A percentile compares a stretch with the other conserved stretches of the same genome.
phyloP scores from a whole-genome alignment of 2,329 filamentous ascomycete species.

The Paraphoma sp. region DNA sequence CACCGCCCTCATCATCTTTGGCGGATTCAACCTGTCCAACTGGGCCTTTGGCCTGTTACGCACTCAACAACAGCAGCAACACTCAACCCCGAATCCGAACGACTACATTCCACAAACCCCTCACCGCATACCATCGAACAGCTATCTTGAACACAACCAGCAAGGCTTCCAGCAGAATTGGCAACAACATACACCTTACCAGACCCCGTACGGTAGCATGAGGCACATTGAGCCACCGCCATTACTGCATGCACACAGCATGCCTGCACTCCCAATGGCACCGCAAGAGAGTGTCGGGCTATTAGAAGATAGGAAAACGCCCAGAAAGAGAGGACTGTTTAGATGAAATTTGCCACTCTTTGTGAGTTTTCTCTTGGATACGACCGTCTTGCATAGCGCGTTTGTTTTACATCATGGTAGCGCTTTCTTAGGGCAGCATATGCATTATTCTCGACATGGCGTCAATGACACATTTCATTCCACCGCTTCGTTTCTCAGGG shows the following conservation, averaged over 20 bases:
- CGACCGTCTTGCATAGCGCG: not conserved
- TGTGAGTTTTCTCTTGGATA: not conserved
- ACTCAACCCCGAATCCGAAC: conserved; percentile 19
- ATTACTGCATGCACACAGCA: conserved; percentile 34
- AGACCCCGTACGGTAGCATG: conserved; percentile 32
- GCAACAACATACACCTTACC: conserved; percentile 31
- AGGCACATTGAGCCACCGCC: conserved; percentile 27
- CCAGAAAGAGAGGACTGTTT: conserved; percentile 27
- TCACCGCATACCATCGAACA: conserved; percentile 31
- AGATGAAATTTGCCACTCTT: conserved; percentile 6
- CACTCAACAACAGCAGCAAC: conserved; percentile 42
- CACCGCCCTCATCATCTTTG: conserved; percentile 55
- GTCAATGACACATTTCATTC: too few relatives aligned
- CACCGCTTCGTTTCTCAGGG: too few relatives aligned
- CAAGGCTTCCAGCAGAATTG: conserved; percentile 17
- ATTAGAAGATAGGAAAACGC: conserved; percentile 19
- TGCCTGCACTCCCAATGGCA: conserved; percentile 31
- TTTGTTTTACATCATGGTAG: not conserved
- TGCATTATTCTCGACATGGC: not conserved
- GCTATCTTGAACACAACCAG: conserved; percentile 27
- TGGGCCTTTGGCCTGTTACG: conserved; percentile 65
- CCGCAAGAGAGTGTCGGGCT: conserved; percentile 8
- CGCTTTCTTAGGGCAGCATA: not conserved
- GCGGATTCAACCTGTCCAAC: conserved; percentile 64
- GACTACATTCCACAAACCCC: conserved; percentile 40